Evolutionary conservation across 441 rosid species (phyloP), one percentile per base, ranked within the genome.

Genomic region (Gossypium schwendimanii): DNA sequence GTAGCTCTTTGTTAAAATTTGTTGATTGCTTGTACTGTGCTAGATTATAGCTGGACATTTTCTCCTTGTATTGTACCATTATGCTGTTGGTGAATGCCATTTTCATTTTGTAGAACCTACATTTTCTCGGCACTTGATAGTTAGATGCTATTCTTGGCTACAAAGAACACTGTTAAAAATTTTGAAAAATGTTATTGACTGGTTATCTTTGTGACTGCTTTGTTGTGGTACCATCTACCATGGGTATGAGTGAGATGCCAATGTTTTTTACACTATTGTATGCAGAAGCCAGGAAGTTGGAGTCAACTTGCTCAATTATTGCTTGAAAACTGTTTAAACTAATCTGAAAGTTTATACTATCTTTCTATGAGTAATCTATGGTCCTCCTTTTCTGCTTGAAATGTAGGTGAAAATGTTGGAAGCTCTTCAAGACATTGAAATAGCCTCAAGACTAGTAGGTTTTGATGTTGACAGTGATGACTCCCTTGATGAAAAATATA

Each of bases 401-500:
- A 72, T 59, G 41, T 84, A 91, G 98, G 97, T 96, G 81, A 93
- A 96, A 91, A 93, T 96, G 97, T 84, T 96, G 44, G 99, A 96
- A 84, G 98, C 98, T 60, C 94, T 96, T 72, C 97, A 93, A 81
- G 97, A 96, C 74, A 96, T 93, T 70, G 98, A 96, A 83, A 89
- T 96, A 78, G 99, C 99, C 73, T 93, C 99, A 63, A 91, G 92
- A 90, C 83, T 96, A 80, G 97, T 96, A 68, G 99, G 97, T 62
- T 96, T 96, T 80, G 99, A 88, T 83, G 84, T 68, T 63, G 92
- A 91, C 76, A 87, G 50, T 77, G 85, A 90, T 31, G 97, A 89
- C 53, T 87, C 97, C 62, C 79, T 93, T 23, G 97, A 93, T 83
- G 98, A 90, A 21, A 96, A 90, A 77, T 91, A 91, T 73, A 79